These are phyloP conservation scores for Polytolypa hystricis DNA, from an alignment of 2,329 filamentous ascomycete genomes.

Conservation along the genomic window DNA sequence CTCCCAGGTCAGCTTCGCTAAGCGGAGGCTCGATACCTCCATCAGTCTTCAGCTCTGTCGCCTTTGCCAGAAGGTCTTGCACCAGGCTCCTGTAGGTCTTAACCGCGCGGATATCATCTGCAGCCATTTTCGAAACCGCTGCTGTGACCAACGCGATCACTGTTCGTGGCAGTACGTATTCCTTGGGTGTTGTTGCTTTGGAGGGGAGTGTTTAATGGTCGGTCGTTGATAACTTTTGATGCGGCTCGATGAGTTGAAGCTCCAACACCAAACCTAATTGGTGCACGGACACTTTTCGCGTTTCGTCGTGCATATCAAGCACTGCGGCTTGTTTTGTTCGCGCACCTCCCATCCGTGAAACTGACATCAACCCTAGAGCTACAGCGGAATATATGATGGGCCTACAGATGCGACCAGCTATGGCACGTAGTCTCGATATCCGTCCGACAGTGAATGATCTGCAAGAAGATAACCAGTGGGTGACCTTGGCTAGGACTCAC, in stretches of 20 bases:
- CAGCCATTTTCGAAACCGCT: conserved; percentile 19
- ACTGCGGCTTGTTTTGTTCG: not conserved
- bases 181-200: not conserved
- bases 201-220: not conserved
- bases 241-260: not conserved
- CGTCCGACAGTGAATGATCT: conserved; percentile 33
- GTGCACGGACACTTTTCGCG: conserved; percentile 6
- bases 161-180: not conserved
- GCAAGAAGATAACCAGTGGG: conserved; percentile 37
- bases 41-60: conserved; percentile 47
- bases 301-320: not conserved
- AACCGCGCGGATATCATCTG: conserved; percentile 23
- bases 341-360: not conserved
- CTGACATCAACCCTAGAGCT: not conserved
- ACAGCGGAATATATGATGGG: conserved; percentile 21
- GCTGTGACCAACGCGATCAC: too few species aligned
- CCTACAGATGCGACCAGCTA: conserved; percentile 38
- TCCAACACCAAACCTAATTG: conserved; percentile 1
- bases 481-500: conserved; percentile 65
- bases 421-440: conserved; percentile 44
- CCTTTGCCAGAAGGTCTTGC: conserved; percentile 47
- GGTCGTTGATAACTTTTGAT: not conserved
- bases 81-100: conserved; percentile 44
- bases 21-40: conserved; percentile 62
- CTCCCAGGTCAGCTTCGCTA: conserved; percentile 50